Evolutionary conservation across 805 yeast species (phyloP).

Genomic region (Yamadazyma laniorum): DNA sequence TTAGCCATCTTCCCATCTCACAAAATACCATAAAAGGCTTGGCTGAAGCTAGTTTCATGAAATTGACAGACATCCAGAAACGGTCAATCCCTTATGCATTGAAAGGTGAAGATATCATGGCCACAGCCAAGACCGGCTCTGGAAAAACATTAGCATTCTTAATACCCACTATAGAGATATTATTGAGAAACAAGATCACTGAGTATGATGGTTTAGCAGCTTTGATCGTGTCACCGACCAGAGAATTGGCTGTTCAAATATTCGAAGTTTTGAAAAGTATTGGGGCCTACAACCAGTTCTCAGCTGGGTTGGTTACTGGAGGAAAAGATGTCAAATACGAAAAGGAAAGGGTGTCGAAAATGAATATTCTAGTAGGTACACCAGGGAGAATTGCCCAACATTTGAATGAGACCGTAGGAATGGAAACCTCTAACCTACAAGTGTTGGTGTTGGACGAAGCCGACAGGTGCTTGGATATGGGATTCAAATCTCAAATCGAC

Average conservation of each 20-base stretch:
- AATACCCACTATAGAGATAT: conserved; percentile 72
- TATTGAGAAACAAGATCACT: conserved; percentile 70
- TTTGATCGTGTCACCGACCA: conserved; percentile 82
- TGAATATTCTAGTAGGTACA: conserved; percentile 84
- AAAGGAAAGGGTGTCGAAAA: conserved; percentile 70
- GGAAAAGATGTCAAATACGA: conserved; percentile 87
- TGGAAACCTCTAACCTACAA: conserved; percentile 73
- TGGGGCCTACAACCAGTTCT: conserved; percentile 70
- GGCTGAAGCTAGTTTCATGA: conserved; percentile 71
- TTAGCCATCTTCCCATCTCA: conserved; percentile 78
- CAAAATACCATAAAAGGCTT: conserved; percentile 66
- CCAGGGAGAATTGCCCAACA: conserved; percentile 92
- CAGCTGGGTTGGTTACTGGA: conserved; percentile 91
- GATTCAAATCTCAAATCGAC: conserved; percentile 80
- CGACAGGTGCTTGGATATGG: conserved; percentile 91
- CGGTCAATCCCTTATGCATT: conserved; percentile 73
- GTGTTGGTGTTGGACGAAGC: conserved; percentile 87
- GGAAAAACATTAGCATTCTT: conserved; percentile 89
- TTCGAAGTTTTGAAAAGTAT: conserved; percentile 83
- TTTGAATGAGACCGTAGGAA: conserved; percentile 82
- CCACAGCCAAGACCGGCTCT: conserved; percentile 87
- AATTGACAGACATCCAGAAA: conserved; percentile 83
- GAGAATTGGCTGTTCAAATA: conserved; percentile 88
- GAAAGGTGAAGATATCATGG: conserved; percentile 76
- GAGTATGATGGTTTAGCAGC: conserved; percentile 89